A percentile compares a stretch with the other conserved stretches of the same genome.
Evolutionary conservation across 345 rosid species (phyloP).

Genomic region (Camelina neglecta): DNA sequence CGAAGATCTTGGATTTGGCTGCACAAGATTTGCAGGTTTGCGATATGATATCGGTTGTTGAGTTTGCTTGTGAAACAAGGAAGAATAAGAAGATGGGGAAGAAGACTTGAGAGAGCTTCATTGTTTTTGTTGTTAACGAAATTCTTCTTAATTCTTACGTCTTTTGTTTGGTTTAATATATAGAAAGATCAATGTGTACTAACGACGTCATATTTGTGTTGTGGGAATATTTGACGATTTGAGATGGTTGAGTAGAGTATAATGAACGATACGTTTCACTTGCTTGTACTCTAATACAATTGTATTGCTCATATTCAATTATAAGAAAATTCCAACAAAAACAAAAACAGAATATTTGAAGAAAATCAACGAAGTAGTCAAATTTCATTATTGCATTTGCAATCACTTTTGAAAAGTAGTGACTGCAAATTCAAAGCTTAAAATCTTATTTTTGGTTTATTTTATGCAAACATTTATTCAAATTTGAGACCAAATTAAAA

Average conservation of each 20-base stretch:
- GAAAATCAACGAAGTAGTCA: not conserved
- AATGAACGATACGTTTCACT: conserved; percentile 21
- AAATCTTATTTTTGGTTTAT: too few relatives aligned
- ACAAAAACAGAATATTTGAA: not conserved
- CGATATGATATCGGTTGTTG: conserved; percentile 44
- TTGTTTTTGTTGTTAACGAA: conserved; percentile 6
- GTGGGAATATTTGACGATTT: conserved; percentile 1
- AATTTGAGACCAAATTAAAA: too few relatives aligned
- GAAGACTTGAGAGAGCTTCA: conserved; percentile 31
- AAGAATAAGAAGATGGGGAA: not conserved
- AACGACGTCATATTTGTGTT: not conserved
- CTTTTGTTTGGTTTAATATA: conserved; percentile 1
- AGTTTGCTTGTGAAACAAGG: conserved; percentile 28
- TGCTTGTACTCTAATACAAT: conserved; percentile 39
- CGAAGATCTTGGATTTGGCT: conserved; percentile 42
- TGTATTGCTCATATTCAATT: not conserved
- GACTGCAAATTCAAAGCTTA: not conserved
- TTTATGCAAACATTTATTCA: too few relatives aligned
- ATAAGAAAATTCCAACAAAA: not conserved
- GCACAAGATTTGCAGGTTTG: conserved; percentile 57
- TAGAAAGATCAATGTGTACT: not conserved
- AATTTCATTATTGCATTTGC: not conserved
- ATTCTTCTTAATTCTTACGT: not conserved
- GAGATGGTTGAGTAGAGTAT: conserved; percentile 39
- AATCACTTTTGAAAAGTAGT: too few relatives aligned